These are phyloP conservation scores for Neostapfia colusana DNA, from an alignment of 176 grass and related monocot species.

Conservation along the genomic window DNA sequence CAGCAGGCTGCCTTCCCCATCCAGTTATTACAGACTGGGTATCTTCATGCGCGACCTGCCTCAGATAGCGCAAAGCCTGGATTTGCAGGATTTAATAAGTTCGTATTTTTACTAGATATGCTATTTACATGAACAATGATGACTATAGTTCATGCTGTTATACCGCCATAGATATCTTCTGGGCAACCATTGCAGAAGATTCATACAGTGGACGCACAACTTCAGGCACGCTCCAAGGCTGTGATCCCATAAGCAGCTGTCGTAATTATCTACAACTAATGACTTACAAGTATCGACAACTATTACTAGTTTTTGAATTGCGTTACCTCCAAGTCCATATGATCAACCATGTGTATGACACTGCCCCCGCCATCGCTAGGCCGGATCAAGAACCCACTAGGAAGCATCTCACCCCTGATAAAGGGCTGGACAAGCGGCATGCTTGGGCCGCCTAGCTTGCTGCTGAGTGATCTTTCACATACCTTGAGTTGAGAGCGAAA, in stretches of 20 bases:
- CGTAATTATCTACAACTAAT: constrained; percentile 6
- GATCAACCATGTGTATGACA: constrained; percentile 91
- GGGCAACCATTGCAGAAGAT: constrained; percentile 78
- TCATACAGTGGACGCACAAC: constrained; percentile 87
- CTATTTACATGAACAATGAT: background rate
- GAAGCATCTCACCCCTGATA: constrained; percentile 86
- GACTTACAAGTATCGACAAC: background rate
- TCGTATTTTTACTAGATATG: constrained; percentile 7
- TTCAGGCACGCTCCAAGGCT: constrained; percentile 95
- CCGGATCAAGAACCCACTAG: constrained; percentile 87
- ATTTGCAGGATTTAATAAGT: constrained; percentile 28
- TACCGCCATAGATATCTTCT: constrained; percentile 84
- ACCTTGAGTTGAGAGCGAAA: constrained; percentile 43
- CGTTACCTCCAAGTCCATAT: constrained; percentile 85
- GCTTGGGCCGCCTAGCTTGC: constrained; percentile 65
- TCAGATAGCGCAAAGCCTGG: constrained; percentile 89
- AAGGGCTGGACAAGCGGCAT: constrained; percentile 77
- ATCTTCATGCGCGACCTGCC: constrained; percentile 73
- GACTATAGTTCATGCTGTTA: constrained; percentile 6
- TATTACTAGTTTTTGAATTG: background rate
- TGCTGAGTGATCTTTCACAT: constrained; percentile 86
- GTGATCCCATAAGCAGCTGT: constrained; percentile 23
- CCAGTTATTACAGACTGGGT: constrained; percentile 60
- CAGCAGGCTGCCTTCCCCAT: constrained; percentile 79
- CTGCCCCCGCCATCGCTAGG: constrained; percentile 83